Evolutionary conservation across 116 monocot genomes (phyloP).

Genomic region (Phalaenopsis hybrid): DNA sequence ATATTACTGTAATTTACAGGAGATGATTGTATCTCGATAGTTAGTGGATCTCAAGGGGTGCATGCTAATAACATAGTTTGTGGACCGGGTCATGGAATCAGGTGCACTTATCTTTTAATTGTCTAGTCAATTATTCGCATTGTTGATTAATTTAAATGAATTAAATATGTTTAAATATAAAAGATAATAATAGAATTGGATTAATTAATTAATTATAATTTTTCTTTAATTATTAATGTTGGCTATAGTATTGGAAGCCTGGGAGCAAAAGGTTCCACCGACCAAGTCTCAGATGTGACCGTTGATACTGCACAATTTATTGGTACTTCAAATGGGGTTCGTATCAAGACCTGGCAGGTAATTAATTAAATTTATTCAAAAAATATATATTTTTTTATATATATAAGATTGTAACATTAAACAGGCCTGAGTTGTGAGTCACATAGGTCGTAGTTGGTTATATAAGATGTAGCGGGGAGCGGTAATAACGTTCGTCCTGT

Average conservation of each 20-base stretch:
- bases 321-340: constrained; percentile 61
- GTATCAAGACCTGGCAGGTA: constrained; percentile 97
- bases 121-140: too few relatives aligned
- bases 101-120: constrained; percentile 16
- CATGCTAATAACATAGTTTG: constrained; percentile 39
- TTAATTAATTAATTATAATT: neutral
- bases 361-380: neutral
- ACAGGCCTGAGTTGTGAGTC: too few relatives aligned
- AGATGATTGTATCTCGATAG: constrained; percentile 92
- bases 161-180: too few relatives aligned
- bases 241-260: constrained; percentile 74
- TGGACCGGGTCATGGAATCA: constrained; percentile 94
- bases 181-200: too few relatives aligned
- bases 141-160: too few relatives aligned
- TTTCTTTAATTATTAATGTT: neutral
- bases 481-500: too few relatives aligned
- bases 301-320: constrained; percentile 41
- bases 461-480: too few relatives aligned
- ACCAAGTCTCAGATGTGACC: constrained; percentile 48
- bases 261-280: constrained; percentile 36
- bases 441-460: too few relatives aligned
- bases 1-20: constrained; percentile 23
- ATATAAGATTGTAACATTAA: too few relatives aligned
- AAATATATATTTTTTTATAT: too few relatives aligned
- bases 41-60: constrained; percentile 38